These are phyloP conservation scores for Colletotrichum somersetense DNA, from an alignment of 2,329 filamentous ascomycete species.

Conservation along the genomic window DNA sequence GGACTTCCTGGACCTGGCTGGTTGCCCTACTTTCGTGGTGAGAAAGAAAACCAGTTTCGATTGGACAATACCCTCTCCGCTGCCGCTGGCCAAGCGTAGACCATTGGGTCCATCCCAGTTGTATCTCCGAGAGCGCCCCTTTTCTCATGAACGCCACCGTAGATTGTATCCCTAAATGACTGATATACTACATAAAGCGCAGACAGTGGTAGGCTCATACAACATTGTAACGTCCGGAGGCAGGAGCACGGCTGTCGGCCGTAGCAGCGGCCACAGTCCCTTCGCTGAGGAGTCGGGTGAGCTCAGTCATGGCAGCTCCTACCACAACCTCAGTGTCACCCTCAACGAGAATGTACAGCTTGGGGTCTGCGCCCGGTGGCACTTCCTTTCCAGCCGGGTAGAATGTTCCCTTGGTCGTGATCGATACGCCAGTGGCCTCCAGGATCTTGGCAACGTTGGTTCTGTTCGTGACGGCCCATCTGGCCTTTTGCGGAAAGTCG, in stretches of 20 bases:
- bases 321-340: conserved; percentile 96
- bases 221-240: conserved; percentile 87
- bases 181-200: conserved; percentile 13
- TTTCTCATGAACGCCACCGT: conserved; percentile 2
- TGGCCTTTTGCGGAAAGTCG: conserved; percentile 97
- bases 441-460: conserved; percentile 99
- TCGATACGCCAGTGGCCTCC: conserved; percentile 92
- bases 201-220: conserved; percentile 62
- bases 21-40: background rate
- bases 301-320: conserved; percentile 88
- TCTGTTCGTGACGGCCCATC: conserved; percentile 98
- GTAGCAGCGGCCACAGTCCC: conserved; percentile 91
- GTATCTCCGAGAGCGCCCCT: background rate
- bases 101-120: background rate
- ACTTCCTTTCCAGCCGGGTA: conserved; percentile 87
- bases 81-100: background rate
- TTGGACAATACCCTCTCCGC: too few relatives aligned
- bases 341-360: conserved; percentile 97
- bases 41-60: background rate
- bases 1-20: background rate
- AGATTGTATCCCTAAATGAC: background rate
- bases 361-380: conserved; percentile 80
- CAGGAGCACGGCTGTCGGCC: conserved; percentile 83
- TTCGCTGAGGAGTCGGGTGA: conserved; percentile 89
- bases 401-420: conserved; percentile 96